A percentile compares a stretch with the other conserved stretches of the same genome.
Evolutionary conservation across 192 early-diverging fungal species (phyloP).

Genomic region (Obelidium mucronatum): DNA sequence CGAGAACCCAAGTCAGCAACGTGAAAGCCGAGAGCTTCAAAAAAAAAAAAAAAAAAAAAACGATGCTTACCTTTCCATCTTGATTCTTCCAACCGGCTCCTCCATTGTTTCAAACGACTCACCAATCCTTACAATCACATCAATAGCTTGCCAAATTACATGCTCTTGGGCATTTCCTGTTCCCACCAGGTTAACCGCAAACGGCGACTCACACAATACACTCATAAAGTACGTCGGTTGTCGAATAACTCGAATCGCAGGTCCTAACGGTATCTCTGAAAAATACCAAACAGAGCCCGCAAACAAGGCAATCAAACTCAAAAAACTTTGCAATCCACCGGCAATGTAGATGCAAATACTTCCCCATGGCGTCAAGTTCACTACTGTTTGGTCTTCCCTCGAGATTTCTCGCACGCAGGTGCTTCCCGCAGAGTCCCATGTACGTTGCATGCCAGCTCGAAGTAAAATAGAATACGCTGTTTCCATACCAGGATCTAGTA

Average conservation of each 20-base stretch:
- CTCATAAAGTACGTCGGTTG: slow-evolving; percentile 38
- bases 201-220: slow-evolving; percentile 30
- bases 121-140: slow-evolving; percentile 29
- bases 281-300: neutral
- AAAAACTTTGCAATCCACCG: slow-evolving; percentile 2
- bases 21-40: too few relatives aligned
- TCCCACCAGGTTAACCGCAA: slow-evolving; percentile 26
- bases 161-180: slow-evolving; percentile 30
- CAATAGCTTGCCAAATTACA: slow-evolving; percentile 34
- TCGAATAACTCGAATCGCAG: slow-evolving; percentile 18
- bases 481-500: slow-evolving; percentile 20
- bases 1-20: too few relatives aligned
- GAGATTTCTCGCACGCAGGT: slow-evolving; percentile 16
- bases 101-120: slow-evolving; percentile 32
- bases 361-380: slow-evolving; percentile 26
- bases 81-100: slow-evolving; percentile 32
- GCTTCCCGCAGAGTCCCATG: slow-evolving; percentile 14
- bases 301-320: slow-evolving; percentile 12
- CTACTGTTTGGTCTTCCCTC: slow-evolving; percentile 16
- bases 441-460: slow-evolving; percentile 28
- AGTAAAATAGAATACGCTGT: slow-evolving; percentile 25
- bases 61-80: slow-evolving; percentile 26
- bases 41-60: neutral
- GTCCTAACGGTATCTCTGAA: slow-evolving; percentile 8
- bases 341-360: slow-evolving; percentile 9